Evolutionary conservation across 805 yeast species (phyloP).

Genomic region (Spathaspora passalidarum): DNA sequence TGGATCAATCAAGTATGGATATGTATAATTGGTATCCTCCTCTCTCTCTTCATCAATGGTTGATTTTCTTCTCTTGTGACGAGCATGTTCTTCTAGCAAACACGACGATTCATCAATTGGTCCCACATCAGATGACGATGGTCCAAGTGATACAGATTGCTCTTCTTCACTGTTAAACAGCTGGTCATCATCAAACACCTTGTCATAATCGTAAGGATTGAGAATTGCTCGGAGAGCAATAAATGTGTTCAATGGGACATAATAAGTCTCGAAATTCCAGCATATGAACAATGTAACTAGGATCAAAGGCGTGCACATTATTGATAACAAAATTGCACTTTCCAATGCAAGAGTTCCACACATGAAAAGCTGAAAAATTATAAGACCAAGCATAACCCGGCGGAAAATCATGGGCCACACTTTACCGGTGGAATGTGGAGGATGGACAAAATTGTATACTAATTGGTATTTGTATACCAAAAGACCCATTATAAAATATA

Average conservation of each 20-base stretch:
- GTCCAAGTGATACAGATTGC: neutral
- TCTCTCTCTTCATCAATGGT: conserved; percentile 60
- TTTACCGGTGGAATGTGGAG: conserved; percentile 64
- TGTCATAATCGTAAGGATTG: conserved; percentile 37
- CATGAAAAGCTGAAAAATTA: conserved; percentile 60
- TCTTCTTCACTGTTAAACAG: conserved; percentile 2
- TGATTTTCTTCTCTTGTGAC: conserved; percentile 26
- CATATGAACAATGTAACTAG: conserved; percentile 43
- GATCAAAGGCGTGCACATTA: conserved; percentile 47
- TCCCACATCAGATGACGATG: conserved; percentile 9
- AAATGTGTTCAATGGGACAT: conserved; percentile 51
- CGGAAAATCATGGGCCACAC: conserved; percentile 65
- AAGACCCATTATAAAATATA: conserved; percentile 53
- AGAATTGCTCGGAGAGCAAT: conserved; percentile 60
- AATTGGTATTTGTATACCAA: conserved; percentile 62
- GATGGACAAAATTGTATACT: conserved; percentile 59
- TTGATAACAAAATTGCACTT: conserved; percentile 50
- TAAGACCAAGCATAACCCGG: conserved; percentile 51
- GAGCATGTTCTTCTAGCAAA: conserved; percentile 10
- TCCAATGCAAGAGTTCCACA: conserved; percentile 62
- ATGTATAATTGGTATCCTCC: conserved; percentile 46
- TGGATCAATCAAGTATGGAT: conserved; percentile 46
- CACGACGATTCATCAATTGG: conserved; percentile 21
- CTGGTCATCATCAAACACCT: conserved; percentile 36
- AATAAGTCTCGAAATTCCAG: conserved; percentile 52